These are phyloP conservation scores for Trametes villosa DNA, from an alignment of 768 basidiomycete species.

Conservation along the genomic window DNA sequence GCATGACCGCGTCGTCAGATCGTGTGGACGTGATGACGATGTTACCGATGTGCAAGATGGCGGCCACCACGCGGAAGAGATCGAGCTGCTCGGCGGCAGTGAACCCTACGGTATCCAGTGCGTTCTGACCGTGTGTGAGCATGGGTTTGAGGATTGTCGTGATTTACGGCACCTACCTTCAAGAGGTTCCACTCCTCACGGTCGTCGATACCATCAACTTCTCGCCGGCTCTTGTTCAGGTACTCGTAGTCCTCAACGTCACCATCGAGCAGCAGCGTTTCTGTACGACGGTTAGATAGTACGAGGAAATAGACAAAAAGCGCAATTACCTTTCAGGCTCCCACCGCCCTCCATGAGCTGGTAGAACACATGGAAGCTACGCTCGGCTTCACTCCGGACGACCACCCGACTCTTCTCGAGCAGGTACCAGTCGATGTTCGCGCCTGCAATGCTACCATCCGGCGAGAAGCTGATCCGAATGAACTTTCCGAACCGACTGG, in stretches of 20 bases:
- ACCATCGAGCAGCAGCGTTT: slow-evolving; percentile 73
- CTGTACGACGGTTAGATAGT: slow-evolving; percentile 43
- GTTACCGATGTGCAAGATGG: slow-evolving; percentile 95
- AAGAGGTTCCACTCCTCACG: slow-evolving; percentile 83
- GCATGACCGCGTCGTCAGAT: slow-evolving; percentile 79
- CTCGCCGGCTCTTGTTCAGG: slow-evolving; percentile 84
- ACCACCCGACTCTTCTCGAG: slow-evolving; percentile 97
- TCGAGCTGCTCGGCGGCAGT: slow-evolving; percentile 82
- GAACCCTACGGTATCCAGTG: slow-evolving; percentile 91
- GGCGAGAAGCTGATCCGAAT: slow-evolving; percentile 93
- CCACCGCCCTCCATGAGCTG: slow-evolving; percentile 84
- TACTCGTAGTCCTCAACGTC: slow-evolving; percentile 85
- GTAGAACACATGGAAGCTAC: slow-evolving; percentile 97
- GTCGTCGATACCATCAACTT: slow-evolving; percentile 97
- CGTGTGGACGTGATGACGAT: slow-evolving; percentile 80
- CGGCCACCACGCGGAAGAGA: slow-evolving; percentile 92
- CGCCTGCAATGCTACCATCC: slow-evolving; percentile 93
- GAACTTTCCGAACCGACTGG: slow-evolving; percentile 98
- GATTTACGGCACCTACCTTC: slow-evolving; percentile 52
- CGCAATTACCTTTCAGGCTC: slow-evolving; percentile 61
- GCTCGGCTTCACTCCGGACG: slow-evolving; percentile 82
- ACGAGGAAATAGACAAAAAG: not conserved
- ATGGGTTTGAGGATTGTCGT: not conserved
- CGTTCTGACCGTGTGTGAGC: slow-evolving; percentile 50
- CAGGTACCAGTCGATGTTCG: slow-evolving; percentile 98